Evolutionary conservation across 176 grass and related monocot species (phyloP).

Genomic region (Aegilops umbellulata): DNA sequence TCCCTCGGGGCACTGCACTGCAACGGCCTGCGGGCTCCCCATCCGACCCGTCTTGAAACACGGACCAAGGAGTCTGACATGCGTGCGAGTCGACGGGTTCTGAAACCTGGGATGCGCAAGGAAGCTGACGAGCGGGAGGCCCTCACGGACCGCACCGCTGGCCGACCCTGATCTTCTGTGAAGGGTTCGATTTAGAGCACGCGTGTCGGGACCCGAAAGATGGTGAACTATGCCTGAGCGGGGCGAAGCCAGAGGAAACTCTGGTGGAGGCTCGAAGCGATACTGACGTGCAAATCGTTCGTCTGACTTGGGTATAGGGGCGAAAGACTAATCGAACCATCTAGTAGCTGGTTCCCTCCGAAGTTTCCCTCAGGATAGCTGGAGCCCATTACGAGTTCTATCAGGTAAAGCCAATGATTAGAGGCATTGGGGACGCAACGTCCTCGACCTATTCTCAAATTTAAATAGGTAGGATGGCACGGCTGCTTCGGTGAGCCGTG

Average conservation of each 20-base stretch:
- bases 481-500: no score
- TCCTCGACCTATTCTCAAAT: no score
- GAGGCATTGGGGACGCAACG: no score
- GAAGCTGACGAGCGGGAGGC: slow-evolving; percentile 27
- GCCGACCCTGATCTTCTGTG: slow-evolving; percentile 58
- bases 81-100: slow-evolving; percentile 39
- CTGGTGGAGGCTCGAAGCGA: slow-evolving; percentile 69
- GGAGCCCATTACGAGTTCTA: slow-evolving; percentile 55
- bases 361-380: slow-evolving; percentile 57
- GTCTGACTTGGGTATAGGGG: slow-evolving; percentile 77
- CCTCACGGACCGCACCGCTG: slow-evolving; percentile 34
- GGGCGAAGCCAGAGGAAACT: slow-evolving; percentile 74
- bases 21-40: slow-evolving; percentile 41
- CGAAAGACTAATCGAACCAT: slow-evolving; percentile 75
- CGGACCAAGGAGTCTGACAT: slow-evolving; percentile 68
- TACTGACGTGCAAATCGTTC: slow-evolving; percentile 53
- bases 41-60: slow-evolving; percentile 80
- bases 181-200: slow-evolving; percentile 74
- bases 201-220: slow-evolving; percentile 74
- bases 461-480: no score
- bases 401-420: no score
- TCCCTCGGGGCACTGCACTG: neutral
- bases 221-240: slow-evolving; percentile 78
- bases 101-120: slow-evolving; percentile 21
- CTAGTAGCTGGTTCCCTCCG: slow-evolving; percentile 64